phyloP scores from a whole-genome alignment of 495 filamentous ascomycete species.

The Hypoxylon lienhwacheense region DNA sequence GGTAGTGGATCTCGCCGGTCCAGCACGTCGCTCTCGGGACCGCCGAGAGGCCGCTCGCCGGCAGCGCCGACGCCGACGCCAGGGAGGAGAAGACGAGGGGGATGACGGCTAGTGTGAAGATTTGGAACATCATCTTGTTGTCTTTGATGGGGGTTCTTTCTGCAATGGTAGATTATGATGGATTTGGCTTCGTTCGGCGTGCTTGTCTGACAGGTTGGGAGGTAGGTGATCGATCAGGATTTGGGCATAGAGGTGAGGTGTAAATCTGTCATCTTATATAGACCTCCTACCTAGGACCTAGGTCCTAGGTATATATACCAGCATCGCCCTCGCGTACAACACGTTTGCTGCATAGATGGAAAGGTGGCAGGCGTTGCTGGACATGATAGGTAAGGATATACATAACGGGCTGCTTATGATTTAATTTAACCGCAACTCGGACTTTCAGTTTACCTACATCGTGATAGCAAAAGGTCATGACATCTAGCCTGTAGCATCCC shows the following conservation, averaged over 20 bases:
- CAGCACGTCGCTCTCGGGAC: slow-evolving; percentile 11
- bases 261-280: slow-evolving; percentile 1
- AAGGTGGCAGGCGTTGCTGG: background rate
- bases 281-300: too few species aligned
- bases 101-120: slow-evolving; percentile 4
- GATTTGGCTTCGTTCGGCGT: background rate
- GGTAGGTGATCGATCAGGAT: background rate
- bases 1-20: slow-evolving; percentile 15
- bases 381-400: slow-evolving; percentile 7
- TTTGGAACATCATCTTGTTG: slow-evolving; percentile 22
- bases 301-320: too few species aligned
- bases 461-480: background rate
- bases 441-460: background rate
- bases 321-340: background rate
- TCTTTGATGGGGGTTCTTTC: background rate
- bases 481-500: slow-evolving; percentile 6
- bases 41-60: background rate
- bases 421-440: slow-evolving; percentile 22
- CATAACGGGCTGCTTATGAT: slow-evolving; percentile 14
- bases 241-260: background rate
- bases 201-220: background rate
- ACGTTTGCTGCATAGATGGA: background rate
- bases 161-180: background rate
- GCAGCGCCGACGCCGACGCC: slow-evolving; percentile 4
- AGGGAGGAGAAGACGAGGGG: slow-evolving; percentile 7